Evolutionary conservation across 2,329 filamentous ascomycete species (phyloP), one percentile per base, ranked within the genome.

Genomic region (Metarhizium rileyi): DNA sequence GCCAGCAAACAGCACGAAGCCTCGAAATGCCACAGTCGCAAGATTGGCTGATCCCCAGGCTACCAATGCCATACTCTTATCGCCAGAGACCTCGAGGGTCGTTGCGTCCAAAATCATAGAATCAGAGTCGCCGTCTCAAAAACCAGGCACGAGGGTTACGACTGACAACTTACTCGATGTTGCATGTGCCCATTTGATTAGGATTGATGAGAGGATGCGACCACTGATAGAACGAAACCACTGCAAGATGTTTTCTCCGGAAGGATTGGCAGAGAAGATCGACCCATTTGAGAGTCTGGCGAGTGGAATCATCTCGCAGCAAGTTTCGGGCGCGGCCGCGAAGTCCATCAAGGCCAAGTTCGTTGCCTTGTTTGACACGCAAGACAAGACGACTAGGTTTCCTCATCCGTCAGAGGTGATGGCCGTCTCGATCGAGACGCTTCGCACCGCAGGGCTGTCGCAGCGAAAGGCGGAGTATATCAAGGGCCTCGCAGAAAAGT

Each of bases 381-480:
- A 67, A 5, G 61, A 66, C 45, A 52, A 61, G 18, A 47, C 46
- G 4, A 59, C 61, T 10, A 59, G 59, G 33, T 97, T 96, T 61
- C 91, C 91, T 0, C 78, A 80, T 0, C 91, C 93, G 0, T 77
- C 81, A 1, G 75, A 88, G 56, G 87, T 97, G 7, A 78, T 80
- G 0, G 7, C 64, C 70, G 8, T 77, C 74, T 46, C 83, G 18
- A 70, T 95, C 28, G 70, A 84, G 27, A 77, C 70, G 3, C 77
- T 98, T 8, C 85, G 91, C 27, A 84, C 85, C 7, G 93, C 91
- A 1, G 93, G 93, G 0, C 78, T 98, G 46, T 95, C 89, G 3
- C 87, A 94, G 68, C 82, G 93, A 51, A 98, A 98, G 70, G 93
- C 93, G 44, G 93, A 97, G 70, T 98, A 98, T 67, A 82, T 97